These are phyloP conservation scores for Gossypium sturtianum DNA, from an alignment of 345 rosid species.

Conservation along the genomic window DNA sequence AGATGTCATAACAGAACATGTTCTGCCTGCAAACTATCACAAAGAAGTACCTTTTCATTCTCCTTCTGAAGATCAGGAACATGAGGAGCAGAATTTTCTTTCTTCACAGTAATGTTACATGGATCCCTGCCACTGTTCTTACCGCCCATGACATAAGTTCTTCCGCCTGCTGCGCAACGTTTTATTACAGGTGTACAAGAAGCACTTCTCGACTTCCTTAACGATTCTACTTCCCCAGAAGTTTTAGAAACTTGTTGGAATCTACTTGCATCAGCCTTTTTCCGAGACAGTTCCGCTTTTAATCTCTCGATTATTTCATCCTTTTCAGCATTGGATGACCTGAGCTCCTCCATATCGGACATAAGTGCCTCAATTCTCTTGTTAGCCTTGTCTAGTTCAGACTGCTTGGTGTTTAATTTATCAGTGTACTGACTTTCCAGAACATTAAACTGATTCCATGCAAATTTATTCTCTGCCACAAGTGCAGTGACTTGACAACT, in stretches of 20 bases:
- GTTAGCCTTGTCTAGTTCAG: constrained; percentile 45
- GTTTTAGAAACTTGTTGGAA: constrained; percentile 33
- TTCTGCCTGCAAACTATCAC: background rate
- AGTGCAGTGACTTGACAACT: constrained; percentile 46
- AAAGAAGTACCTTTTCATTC: constrained; percentile 42
- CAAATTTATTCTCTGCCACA: constrained; percentile 54
- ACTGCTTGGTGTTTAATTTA: constrained; percentile 39
- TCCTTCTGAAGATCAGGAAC: constrained; percentile 18
- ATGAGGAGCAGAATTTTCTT: constrained; percentile 32
- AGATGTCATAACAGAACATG: background rate
- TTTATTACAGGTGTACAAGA: constrained; percentile 39
- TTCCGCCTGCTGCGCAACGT: constrained; percentile 28
- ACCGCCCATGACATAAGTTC: constrained; percentile 20
- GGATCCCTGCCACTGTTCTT: constrained; percentile 18
- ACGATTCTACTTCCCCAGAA: constrained; percentile 41
- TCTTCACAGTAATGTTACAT: constrained; percentile 22
- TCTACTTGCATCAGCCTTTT: constrained; percentile 46
- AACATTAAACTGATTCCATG: constrained; percentile 63
- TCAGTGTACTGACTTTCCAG: constrained; percentile 44
- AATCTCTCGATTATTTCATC: constrained; percentile 50
- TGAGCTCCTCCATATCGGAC: constrained; percentile 50
- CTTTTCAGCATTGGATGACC: constrained; percentile 50
- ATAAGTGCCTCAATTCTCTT: constrained; percentile 50
- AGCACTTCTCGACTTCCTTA: constrained; percentile 37
- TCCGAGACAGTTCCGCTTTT: constrained; percentile 37